These are phyloP conservation scores for Cryptococcus sp. DNA, from an alignment of 1,284 basidiomycete species.

Conservation along the genomic window DNA sequence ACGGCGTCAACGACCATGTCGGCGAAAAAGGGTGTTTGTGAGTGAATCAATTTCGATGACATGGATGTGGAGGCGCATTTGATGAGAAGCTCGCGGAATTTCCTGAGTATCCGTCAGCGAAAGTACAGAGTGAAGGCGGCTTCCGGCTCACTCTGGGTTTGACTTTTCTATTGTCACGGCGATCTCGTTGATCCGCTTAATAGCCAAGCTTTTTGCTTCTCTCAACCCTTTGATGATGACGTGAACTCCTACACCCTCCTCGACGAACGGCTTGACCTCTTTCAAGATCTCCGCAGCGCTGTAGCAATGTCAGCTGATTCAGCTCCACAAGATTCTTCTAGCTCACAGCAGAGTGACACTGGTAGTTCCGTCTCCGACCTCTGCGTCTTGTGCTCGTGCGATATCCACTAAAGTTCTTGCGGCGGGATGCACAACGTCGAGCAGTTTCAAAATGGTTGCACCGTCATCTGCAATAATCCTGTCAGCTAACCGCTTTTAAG, in stretches of 20 bases:
- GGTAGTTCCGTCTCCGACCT: constrained; percentile 98
- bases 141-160: constrained; percentile 71
- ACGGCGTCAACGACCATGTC: constrained; percentile 99
- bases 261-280: constrained; percentile 87
- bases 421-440: constrained; percentile 97
- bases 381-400: constrained; percentile 95
- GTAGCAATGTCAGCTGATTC: background rate
- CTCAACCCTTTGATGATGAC: constrained; percentile 97
- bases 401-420: constrained; percentile 96
- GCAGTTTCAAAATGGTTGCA: constrained; percentile 92
- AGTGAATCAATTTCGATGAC: constrained; percentile 99
- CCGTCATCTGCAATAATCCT: constrained; percentile 67
- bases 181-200: constrained; percentile 83
- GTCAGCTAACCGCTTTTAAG: constrained; percentile 11
- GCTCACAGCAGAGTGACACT: constrained; percentile 78
- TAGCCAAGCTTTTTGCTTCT: constrained; percentile 79
- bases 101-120: constrained; percentile 56
- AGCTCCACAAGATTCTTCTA: background rate
- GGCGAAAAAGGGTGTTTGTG: constrained; percentile 98
- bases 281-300: constrained; percentile 89
- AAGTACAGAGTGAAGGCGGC: background rate
- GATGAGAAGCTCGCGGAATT: constrained; percentile 88
- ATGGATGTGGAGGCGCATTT: constrained; percentile 98
- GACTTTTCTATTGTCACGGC: constrained; percentile 89
- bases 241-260: constrained; percentile 96